These are phyloP conservation scores for Barnettozyma salicaria DNA, from an alignment of 805 yeast genomes.

Conservation along the genomic window DNA sequence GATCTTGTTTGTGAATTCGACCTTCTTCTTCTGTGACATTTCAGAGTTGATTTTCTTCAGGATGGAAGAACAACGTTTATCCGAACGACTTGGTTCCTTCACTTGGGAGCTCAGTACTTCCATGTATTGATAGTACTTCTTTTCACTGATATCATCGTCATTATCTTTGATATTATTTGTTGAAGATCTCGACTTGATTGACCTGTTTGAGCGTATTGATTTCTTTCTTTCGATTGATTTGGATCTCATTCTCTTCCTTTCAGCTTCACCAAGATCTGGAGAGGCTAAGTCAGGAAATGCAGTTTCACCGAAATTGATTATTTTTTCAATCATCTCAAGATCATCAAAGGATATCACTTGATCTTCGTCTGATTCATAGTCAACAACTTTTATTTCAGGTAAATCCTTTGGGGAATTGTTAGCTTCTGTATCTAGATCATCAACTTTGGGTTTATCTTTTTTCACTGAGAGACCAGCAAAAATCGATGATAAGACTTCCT, in stretches of 20 bases:
- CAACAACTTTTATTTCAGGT: too few relatives aligned
- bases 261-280: slow-evolving; percentile 27
- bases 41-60: not conserved
- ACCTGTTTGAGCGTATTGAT: slow-evolving; percentile 28
- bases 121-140: slow-evolving; percentile 12
- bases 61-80: slow-evolving; percentile 4
- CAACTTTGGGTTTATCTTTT: not conserved
- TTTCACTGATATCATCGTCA: slow-evolving; percentile 1
- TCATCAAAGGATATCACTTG: slow-evolving; percentile 26
- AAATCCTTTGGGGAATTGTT: not conserved
- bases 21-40: slow-evolving; percentile 26
- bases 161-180: slow-evolving; percentile 2
- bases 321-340: slow-evolving; percentile 33
- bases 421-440: slow-evolving; percentile 12
- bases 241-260: slow-evolving; percentile 28
- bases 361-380: slow-evolving; percentile 5
- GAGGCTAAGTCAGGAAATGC: slow-evolving; percentile 30
- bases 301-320: slow-evolving; percentile 37
- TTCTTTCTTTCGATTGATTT: slow-evolving; percentile 32
- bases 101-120: slow-evolving; percentile 14
- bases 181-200: slow-evolving; percentile 18
- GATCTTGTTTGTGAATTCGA: slow-evolving; percentile 42
- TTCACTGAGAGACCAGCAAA: slow-evolving; percentile 12
- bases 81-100: slow-evolving; percentile 8
- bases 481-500: slow-evolving; percentile 11